phyloP scores from a whole-genome alignment of 1,139 yeast species.

The Nakaseomyces delphensis region DNA sequence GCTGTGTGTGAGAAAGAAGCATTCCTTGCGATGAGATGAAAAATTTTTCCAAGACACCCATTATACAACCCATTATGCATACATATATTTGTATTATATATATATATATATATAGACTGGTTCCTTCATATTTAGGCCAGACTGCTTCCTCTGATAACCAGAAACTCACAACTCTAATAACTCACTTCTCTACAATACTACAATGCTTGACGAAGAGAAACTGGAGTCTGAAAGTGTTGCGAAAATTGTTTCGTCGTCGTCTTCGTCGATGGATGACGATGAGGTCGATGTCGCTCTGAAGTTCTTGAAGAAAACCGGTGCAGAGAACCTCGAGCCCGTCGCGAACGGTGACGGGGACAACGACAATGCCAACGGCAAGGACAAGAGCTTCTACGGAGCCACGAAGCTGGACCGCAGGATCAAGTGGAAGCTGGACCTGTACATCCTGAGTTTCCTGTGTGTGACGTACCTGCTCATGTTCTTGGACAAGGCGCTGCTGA shows the following conservation, averaged over 20 bases:
- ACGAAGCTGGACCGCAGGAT: slow-evolving; percentile 23
- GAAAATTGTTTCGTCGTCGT: background rate
- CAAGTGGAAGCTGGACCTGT: slow-evolving; percentile 36
- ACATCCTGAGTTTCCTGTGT: slow-evolving; percentile 40
- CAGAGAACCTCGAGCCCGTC: background rate
- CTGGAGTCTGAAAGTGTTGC: background rate
- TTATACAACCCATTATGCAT: too few species aligned
- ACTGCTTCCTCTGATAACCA: too few species aligned
- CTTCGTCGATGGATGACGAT: slow-evolving; percentile 6
- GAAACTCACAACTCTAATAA: too few species aligned
- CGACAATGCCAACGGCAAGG: slow-evolving; percentile 6
- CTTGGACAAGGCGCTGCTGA: slow-evolving; percentile 42
- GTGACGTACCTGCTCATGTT: slow-evolving; percentile 43
- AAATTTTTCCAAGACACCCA: too few species aligned
- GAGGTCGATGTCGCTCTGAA: slow-evolving; percentile 26
- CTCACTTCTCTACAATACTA: too few species aligned
- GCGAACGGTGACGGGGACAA: slow-evolving; percentile 6
- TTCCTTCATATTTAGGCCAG: too few species aligned
- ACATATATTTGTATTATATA: too few species aligned
- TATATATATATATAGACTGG: too few species aligned
- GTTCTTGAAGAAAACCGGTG: slow-evolving; percentile 18
- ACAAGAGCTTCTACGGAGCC: slow-evolving; percentile 19
- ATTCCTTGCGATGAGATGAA: too few species aligned
- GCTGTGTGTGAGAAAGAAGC: too few species aligned
- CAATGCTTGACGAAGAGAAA: background rate